Percentiles rank a stretch among this genome's conserved stretches.
Conservation (phyloP, 2,329 filamentous ascomycete species). For the Phyllosticta citribraziliensis region DNA sequence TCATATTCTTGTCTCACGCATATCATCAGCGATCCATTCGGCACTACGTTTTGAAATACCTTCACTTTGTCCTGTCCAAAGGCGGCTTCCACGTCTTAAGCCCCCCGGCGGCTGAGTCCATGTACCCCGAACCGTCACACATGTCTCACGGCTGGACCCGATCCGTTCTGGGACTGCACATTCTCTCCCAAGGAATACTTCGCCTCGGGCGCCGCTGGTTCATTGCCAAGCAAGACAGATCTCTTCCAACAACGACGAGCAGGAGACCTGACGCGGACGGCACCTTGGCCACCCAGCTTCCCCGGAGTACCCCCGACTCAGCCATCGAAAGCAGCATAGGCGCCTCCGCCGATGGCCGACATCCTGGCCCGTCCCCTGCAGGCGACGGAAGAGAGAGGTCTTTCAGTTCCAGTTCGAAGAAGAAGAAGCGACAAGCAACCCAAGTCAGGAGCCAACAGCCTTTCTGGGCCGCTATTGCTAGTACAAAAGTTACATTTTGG, state of each 20-base stretch:
- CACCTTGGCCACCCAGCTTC: conserved; percentile 25
- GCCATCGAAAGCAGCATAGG: conserved; percentile 19
- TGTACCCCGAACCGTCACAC: conserved; percentile 25
- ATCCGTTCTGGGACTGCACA: conserved; percentile 63
- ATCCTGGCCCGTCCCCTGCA: conserved; percentile 41
- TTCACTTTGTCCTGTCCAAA: conserved; percentile 29
- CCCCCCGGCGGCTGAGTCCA: conserved; percentile 27
- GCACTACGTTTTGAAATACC: conserved; percentile 36
- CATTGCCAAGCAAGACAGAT: conserved; percentile 9
- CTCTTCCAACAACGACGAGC: conserved; percentile 17
- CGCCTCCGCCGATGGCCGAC: conserved; percentile 37
- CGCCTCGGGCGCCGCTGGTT: conserved; percentile 49
- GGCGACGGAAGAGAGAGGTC: conserved; percentile 47
- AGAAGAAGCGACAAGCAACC: conserved; percentile 81
- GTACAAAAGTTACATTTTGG: conserved; percentile 92
- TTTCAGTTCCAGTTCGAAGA: conserved; percentile 53
- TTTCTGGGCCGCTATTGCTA: conserved; percentile 87
- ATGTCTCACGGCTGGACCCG: conserved; percentile 56
- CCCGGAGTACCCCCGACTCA: conserved; percentile 33
- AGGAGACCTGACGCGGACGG: conserved; percentile 52
- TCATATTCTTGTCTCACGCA: conserved; percentile 46
- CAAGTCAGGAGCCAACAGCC: conserved; percentile 85
- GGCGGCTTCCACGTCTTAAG: conserved; percentile 30
- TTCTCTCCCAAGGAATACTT: conserved; percentile 62
- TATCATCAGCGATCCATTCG: conserved; percentile 9